These are phyloP conservation scores for Clitoria ternatea DNA, from an alignment of 306 rosid genomes.

Conservation along the genomic window DNA sequence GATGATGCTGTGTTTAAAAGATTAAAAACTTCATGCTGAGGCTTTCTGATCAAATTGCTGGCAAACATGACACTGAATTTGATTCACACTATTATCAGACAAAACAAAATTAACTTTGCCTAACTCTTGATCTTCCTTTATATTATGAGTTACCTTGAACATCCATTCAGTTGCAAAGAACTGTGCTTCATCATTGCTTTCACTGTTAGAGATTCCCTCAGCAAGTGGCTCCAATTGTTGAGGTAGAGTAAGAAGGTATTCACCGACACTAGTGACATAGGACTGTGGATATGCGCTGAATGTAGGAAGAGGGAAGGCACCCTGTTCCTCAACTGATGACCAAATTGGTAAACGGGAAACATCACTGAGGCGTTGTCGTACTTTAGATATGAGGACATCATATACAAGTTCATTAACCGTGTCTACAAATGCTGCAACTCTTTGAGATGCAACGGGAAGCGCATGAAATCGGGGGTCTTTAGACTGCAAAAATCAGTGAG, in stretches of 20 bases:
- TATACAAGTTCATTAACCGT: conserved; percentile 94
- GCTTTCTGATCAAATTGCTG: conserved; percentile 5
- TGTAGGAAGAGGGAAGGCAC: conserved; percentile 80
- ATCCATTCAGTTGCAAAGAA: conserved; percentile 99
- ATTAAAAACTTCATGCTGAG: conserved; percentile 14
- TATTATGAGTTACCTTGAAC: conserved; percentile 69
- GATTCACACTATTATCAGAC: not conserved
- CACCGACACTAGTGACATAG: conserved; percentile 85
- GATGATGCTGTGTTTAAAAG: not conserved
- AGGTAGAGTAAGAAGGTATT: conserved; percentile 94
- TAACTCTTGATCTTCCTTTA: not conserved
- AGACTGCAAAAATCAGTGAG: conserved; percentile 56
- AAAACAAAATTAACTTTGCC: not conserved
- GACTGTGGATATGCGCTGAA: conserved; percentile 95
- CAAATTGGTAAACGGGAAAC: conserved; percentile 84
- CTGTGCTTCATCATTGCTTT: conserved; percentile 88
- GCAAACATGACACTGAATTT: not conserved
- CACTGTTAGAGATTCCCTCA: conserved; percentile 83
- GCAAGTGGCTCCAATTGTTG: conserved; percentile 99
- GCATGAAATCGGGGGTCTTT: conserved; percentile 99
- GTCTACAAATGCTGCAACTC: conserved; percentile 90
- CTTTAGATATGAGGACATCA: conserved; percentile 98
- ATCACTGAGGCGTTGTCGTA: conserved; percentile 85
- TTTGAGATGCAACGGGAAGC: conserved; percentile 90
- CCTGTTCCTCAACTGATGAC: conserved; percentile 86